phyloP scores from a whole-genome alignment of 2,329 filamentous ascomycete species.

The Fusarium longipes region DNA sequence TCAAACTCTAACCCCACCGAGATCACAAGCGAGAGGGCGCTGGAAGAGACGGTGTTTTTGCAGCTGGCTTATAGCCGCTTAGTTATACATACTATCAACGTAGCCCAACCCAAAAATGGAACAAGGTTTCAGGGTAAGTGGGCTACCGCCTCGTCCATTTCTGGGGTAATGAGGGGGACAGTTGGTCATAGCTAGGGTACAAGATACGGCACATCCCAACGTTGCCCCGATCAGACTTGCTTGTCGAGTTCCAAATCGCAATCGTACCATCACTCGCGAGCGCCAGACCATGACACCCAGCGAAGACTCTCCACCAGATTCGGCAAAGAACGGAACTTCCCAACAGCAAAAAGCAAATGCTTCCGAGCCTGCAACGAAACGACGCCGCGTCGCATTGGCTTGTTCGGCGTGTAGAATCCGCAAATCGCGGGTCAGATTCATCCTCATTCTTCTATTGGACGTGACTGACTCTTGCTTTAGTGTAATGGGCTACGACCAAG shows the following conservation, averaged over 20 bases:
- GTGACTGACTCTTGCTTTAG: accelerated
- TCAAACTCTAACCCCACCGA: neutral
- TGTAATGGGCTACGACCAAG: constrained; percentile 5
- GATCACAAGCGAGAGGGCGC: neutral
- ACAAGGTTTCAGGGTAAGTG: neutral
- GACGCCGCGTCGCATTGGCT: constrained; percentile 5
- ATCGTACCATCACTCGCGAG: neutral
- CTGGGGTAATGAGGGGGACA: neutral
- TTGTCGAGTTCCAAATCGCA: no score
- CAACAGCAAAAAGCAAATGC: neutral
- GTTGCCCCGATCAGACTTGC: constrained; percentile 4
- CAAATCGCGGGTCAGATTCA: neutral
- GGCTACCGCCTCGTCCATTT: no score
- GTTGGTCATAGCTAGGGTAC: neutral
- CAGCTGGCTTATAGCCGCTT: no score
- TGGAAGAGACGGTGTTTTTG: neutral
- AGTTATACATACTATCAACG: no score
- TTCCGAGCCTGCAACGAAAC: constrained; percentile 1
- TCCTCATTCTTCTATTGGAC: neutral
- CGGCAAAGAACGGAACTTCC: neutral
- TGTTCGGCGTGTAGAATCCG: constrained; percentile 15
- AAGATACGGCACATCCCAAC: constrained; percentile 14
- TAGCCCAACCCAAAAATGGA: neutral
- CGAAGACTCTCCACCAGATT: neutral
- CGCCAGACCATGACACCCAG: neutral